These are phyloP conservation scores for Apophysomyces trapeziformis DNA, from an alignment of 371 early-diverging fungal genomes.

Conservation along the genomic window DNA sequence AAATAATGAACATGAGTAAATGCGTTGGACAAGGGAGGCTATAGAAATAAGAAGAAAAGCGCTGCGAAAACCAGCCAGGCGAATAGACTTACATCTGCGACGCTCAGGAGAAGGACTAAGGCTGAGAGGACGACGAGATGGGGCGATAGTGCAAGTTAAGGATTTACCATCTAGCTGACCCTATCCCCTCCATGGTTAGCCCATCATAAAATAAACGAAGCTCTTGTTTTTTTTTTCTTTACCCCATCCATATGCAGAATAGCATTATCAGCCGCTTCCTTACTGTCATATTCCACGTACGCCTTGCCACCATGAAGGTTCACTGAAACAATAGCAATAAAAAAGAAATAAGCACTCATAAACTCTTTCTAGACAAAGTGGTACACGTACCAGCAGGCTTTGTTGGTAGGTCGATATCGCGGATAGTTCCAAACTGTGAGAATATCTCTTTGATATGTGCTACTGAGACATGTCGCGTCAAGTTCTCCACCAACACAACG, in stretches of 20 bases:
- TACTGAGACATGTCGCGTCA: constrained; percentile 40
- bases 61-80: neutral
- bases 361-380: neutral
- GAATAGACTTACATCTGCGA: constrained; percentile 25
- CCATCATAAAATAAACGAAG: neutral
- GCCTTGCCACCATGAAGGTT: constrained; percentile 57
- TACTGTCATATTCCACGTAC: constrained; percentile 58
- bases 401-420: constrained; percentile 44
- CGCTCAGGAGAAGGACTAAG: constrained; percentile 29
- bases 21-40: constrained; percentile 1
- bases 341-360: neutral
- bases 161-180: constrained; percentile 63
- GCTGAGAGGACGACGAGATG: constrained; percentile 38
- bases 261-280: constrained; percentile 56
- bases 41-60: constrained; percentile 26
- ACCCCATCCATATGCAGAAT: constrained; percentile 61
- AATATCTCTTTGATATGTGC: constrained; percentile 57
- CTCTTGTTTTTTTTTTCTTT: constrained; percentile 15
- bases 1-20: no score
- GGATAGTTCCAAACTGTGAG: constrained; percentile 41
- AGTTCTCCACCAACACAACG: constrained; percentile 19
- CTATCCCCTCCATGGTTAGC: constrained; percentile 17
- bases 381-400: constrained; percentile 28
- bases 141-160: constrained; percentile 33
- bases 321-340: constrained; percentile 28